A percentile compares a stretch with the other conserved stretches of the same genome.
These are phyloP conservation scores for Nicotiana tomentosiformis DNA, from an alignment of 257 asterid genomes.

Conservation along the genomic window DNA sequence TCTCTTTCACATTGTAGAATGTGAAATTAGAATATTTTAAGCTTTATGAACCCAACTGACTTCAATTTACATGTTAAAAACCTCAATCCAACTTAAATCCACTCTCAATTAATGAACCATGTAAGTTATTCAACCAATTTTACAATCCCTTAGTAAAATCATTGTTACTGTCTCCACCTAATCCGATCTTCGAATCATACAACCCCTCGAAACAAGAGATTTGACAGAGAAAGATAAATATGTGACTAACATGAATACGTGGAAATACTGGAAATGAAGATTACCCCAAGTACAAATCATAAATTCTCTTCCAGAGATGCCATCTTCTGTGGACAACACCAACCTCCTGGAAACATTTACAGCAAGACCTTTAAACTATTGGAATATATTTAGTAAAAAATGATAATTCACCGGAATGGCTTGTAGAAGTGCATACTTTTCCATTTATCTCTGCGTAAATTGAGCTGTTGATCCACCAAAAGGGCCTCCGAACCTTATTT, in stretches of 20 bases:
- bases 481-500: conserved; percentile 83
- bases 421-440: conserved; percentile 38
- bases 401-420: background rate
- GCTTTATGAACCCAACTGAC: background rate
- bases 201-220: background rate
- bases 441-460: conserved; percentile 91
- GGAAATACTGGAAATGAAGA: conserved; percentile 17
- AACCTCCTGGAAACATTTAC: conserved; percentile 48
- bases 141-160: background rate
- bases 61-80: background rate
- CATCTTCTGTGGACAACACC: conserved; percentile 99
- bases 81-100: background rate
- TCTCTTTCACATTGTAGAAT: background rate
- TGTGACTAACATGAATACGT: background rate
- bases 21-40: background rate
- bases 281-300: conserved; percentile 94
- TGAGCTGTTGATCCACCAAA: conserved; percentile 99
- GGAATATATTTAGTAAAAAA: background rate
- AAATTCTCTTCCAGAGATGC: conserved; percentile 97
- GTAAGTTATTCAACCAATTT: background rate
- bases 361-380: background rate
- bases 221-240: background rate
- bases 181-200: background rate
- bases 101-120: background rate
- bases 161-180: background rate